A percentile compares a stretch with the other conserved stretches of the same genome.
Conservation (phyloP, 2,329 filamentous ascomycete genomes). For the Arthroderma uncinatum region DNA sequence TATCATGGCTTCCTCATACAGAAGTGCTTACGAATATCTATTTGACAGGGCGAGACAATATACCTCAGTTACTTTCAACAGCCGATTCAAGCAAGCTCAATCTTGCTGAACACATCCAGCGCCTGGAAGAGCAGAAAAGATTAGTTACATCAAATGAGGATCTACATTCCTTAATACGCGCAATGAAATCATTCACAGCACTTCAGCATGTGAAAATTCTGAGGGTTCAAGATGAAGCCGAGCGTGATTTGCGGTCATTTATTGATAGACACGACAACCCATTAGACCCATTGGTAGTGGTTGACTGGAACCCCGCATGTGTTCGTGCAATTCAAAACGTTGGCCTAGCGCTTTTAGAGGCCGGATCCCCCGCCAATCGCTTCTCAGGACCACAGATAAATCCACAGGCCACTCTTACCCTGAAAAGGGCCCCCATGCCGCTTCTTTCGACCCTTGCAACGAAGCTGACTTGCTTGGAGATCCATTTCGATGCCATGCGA, state of each 20-base stretch:
- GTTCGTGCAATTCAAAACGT: conserved; percentile 50
- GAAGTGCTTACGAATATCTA: not conserved
- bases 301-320: conserved; percentile 53
- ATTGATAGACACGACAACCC: conserved; percentile 39
- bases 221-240: conserved; percentile 49
- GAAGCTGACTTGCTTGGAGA: conserved; percentile 50
- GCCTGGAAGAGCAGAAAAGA: conserved; percentile 30
- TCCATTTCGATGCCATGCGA: conserved; percentile 50
- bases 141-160: conserved; percentile 44
- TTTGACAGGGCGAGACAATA: conserved; percentile 14
- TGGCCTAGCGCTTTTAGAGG: conserved; percentile 45
- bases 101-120: conserved; percentile 19
- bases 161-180: conserved; percentile 41
- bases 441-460: conserved; percentile 43
- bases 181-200: conserved; percentile 47
- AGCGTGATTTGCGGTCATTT: conserved; percentile 44
- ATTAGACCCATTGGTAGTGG: conserved; percentile 37
- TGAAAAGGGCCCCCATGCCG: conserved; percentile 38
- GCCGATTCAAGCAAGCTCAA: conserved; percentile 15
- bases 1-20: not conserved
- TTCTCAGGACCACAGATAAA: conserved; percentile 55
- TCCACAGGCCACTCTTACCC: conserved; percentile 45
- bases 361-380: conserved; percentile 46
- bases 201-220: conserved; percentile 56
- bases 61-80: conserved; percentile 13